phyloP scores from a whole-genome alignment of 345 rosid species.

The Ceriops zippeliana region DNA sequence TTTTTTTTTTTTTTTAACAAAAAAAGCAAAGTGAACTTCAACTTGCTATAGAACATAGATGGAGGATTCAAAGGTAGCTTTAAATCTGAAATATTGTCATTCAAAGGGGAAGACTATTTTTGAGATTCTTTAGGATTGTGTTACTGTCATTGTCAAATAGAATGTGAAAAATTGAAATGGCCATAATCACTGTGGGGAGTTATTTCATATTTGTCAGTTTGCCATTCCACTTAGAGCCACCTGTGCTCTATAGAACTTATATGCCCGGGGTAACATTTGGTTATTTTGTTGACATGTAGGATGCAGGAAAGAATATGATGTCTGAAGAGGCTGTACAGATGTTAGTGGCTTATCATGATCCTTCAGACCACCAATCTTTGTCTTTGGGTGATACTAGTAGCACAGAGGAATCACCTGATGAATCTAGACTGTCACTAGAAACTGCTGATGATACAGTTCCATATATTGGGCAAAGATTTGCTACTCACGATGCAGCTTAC shows the following conservation, averaged over 20 bases:
- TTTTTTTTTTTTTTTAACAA: too few species aligned
- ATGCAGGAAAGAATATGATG: slow-evolving; percentile 41
- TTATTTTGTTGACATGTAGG: slow-evolving; percentile 16
- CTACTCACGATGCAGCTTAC: slow-evolving; percentile 86
- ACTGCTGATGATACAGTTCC: slow-evolving; percentile 59
- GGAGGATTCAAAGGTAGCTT: too few species aligned
- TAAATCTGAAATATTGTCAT: too few species aligned
- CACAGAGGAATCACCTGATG: slow-evolving; percentile 79
- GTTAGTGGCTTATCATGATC: slow-evolving; percentile 71
- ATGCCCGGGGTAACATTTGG: background rate
- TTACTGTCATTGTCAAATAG: too few species aligned
- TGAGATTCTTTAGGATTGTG: too few species aligned
- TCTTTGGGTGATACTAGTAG: slow-evolving; percentile 82
- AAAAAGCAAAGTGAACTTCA: too few species aligned
- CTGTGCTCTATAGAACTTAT: background rate
- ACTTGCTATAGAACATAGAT: too few species aligned
- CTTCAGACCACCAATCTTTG: slow-evolving; percentile 75
- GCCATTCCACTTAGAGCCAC: too few species aligned
- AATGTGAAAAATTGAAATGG: too few species aligned
- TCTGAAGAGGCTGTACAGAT: slow-evolving; percentile 69
- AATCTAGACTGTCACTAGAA: slow-evolving; percentile 68
- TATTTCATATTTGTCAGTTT: too few species aligned
- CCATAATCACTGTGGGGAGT: too few species aligned
- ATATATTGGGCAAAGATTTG: slow-evolving; percentile 77
- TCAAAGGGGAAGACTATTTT: too few species aligned